Evolutionary conservation across 2,329 filamentous ascomycete species (phyloP).

Genomic region (Trichoderma guizhouense): DNA sequence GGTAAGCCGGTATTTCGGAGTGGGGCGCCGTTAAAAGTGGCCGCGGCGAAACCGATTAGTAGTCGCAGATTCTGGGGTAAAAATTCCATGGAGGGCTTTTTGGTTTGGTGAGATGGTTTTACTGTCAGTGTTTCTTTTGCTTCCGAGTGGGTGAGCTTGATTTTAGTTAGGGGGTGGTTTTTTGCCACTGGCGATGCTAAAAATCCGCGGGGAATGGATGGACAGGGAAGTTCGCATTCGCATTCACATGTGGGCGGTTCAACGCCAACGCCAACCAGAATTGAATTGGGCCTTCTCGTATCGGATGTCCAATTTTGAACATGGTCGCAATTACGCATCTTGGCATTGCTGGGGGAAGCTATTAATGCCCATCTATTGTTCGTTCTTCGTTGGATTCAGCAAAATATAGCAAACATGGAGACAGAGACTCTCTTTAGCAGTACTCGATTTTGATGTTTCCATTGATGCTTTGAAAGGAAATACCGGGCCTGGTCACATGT

Average conservation of each 20-base stretch:
- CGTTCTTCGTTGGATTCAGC: neutral
- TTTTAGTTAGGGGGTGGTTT: neutral
- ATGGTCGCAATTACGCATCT: neutral
- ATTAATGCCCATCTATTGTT: neutral
- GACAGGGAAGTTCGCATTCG: neutral
- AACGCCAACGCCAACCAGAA: neutral
- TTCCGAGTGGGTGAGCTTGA: neutral
- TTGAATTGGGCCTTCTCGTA: neutral
- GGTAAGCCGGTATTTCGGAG: neutral
- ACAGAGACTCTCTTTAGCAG: neutral
- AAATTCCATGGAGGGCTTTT: neutral
- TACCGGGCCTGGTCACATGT: neutral
- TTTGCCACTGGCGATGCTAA: neutral
- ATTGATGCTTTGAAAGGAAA: no score
- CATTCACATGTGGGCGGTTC: neutral
- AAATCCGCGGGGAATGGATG: neutral
- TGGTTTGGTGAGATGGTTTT: neutral
- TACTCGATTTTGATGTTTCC: no score
- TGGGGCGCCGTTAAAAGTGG: neutral
- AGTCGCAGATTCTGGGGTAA: conserved; percentile 5
- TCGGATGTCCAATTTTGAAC: neutral
- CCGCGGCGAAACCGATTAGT: neutral
- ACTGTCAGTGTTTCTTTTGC: neutral
- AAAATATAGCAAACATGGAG: neutral
- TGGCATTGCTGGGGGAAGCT: neutral